These are phyloP conservation scores for Botryotinia narcissicola DNA, from an alignment of 2,329 filamentous ascomycete species.

Conservation along the genomic window DNA sequence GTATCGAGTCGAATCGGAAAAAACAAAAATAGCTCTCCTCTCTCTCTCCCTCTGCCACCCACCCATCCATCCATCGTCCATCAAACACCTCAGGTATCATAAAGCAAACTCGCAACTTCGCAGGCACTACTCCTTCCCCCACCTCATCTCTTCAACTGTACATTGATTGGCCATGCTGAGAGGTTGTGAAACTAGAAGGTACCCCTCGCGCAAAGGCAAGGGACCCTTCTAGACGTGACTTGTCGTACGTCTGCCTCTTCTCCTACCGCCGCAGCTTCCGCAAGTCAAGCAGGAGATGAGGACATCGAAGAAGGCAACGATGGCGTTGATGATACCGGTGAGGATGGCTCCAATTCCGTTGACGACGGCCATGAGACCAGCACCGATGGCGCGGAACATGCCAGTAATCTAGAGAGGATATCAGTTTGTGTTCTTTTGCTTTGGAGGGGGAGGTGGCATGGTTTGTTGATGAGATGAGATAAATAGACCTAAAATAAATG, in stretches of 20 bases:
- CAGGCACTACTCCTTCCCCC: background rate
- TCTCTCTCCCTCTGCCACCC: background rate
- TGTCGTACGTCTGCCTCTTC: conserved; percentile 27
- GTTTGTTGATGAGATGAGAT: too few species aligned
- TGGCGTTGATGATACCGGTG: conserved; percentile 37
- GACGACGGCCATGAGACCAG: conserved; percentile 48
- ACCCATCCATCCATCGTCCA: background rate
- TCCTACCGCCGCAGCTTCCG: conserved; percentile 36
- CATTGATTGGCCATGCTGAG: background rate
- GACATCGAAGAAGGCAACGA: conserved; percentile 39
- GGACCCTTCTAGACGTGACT: conserved; percentile 29
- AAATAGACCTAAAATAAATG: background rate
- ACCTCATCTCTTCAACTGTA: background rate
- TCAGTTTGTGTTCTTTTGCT: conserved; percentile 15
- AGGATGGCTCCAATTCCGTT: conserved; percentile 48
- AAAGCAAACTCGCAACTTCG: background rate
- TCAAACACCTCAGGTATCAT: background rate
- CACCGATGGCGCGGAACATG: conserved; percentile 38
- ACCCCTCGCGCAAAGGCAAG: conserved; percentile 6
- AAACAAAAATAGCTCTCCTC: conserved; percentile 6
- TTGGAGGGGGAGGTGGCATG: background rate
- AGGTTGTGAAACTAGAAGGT: background rate
- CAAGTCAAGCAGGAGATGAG: conserved; percentile 41
- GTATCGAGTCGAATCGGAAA: conserved; percentile 17
- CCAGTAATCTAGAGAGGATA: conserved; percentile 33